Evolutionary conservation across 805 yeast genomes (phyloP).

Genomic region (Zygosaccharomyces rouxii): DNA sequence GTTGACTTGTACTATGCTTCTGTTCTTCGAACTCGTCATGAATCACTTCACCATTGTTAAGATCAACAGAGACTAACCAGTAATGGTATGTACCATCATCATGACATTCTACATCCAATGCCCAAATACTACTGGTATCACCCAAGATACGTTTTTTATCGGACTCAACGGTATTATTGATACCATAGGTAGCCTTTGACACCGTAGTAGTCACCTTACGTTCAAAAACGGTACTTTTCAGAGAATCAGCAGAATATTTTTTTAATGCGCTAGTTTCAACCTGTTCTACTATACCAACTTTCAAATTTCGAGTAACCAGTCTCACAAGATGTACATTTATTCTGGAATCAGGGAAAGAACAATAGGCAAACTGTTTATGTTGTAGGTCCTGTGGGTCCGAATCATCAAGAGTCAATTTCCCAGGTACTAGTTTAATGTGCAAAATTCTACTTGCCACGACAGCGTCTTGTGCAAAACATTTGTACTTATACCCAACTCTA

Average conservation of each 20-base stretch:
- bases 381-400: slow-evolving; percentile 46
- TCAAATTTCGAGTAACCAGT: slow-evolving; percentile 64
- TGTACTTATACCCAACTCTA: slow-evolving; percentile 90
- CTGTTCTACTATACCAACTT: slow-evolving; percentile 86
- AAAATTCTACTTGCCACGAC: slow-evolving; percentile 57
- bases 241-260: slow-evolving; percentile 37
- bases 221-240: slow-evolving; percentile 55
- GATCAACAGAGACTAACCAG: slow-evolving; percentile 49
- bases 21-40: slow-evolving; percentile 68
- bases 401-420: slow-evolving; percentile 52
- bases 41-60: slow-evolving; percentile 72
- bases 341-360: slow-evolving; percentile 77
- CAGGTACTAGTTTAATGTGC: slow-evolving; percentile 69
- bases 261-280: slow-evolving; percentile 76
- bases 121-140: slow-evolving; percentile 31
- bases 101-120: slow-evolving; percentile 6
- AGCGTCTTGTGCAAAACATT: slow-evolving; percentile 85
- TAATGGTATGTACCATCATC: slow-evolving; percentile 7
- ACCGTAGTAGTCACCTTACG: slow-evolving; percentile 67
- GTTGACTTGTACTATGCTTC: slow-evolving; percentile 44
- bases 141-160: slow-evolving; percentile 34
- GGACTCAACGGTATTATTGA: slow-evolving; percentile 46
- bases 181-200: slow-evolving; percentile 73
- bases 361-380: slow-evolving; percentile 66
- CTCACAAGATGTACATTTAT: slow-evolving; percentile 73